These are phyloP conservation scores for Xylariomycetidae sp. DNA, from an alignment of 2,329 filamentous ascomycete genomes.

Conservation along the genomic window DNA sequence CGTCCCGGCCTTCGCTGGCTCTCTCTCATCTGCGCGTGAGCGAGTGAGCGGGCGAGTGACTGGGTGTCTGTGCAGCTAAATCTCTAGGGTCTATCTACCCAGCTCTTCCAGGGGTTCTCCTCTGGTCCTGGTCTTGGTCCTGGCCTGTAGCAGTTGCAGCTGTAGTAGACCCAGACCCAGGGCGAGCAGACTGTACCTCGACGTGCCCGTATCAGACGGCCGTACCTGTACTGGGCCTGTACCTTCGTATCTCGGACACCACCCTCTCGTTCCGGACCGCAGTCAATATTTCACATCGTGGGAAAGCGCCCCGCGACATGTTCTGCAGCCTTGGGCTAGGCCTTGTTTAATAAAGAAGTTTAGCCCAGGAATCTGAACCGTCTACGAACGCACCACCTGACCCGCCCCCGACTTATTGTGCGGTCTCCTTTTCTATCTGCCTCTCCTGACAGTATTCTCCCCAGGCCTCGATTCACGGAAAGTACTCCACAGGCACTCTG, in stretches of 20 bases:
- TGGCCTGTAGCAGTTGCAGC: slow-evolving; percentile 22
- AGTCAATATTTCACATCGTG: slow-evolving; percentile 24
- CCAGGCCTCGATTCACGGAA: slow-evolving; percentile 12
- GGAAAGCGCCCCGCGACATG: no score
- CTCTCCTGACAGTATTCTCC: slow-evolving; percentile 10
- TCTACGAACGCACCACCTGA: no score
- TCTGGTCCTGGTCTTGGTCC: slow-evolving; percentile 29
- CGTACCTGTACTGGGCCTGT: slow-evolving; percentile 29
- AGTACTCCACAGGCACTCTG: slow-evolving; percentile 18
- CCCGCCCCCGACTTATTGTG: slow-evolving; percentile 2
- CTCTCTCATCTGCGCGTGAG: no score
- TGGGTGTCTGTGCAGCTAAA: no score
- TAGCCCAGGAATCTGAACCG: slow-evolving; percentile 10
- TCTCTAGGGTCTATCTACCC: no score
- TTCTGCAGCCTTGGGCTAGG: slow-evolving; percentile 26
- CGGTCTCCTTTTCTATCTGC: slow-evolving; percentile 5
- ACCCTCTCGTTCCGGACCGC: slow-evolving; percentile 25
- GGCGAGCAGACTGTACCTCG: slow-evolving; percentile 26
- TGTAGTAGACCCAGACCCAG: slow-evolving; percentile 18
- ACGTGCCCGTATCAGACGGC: slow-evolving; percentile 26
- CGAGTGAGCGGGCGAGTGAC: no score
- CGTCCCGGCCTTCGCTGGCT: no score
- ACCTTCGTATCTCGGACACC: slow-evolving; percentile 23
- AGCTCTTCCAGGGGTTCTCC: no score
- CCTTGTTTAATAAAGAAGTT: slow-evolving; percentile 24